Evolutionary conservation across 345 rosid genomes (phyloP).

Genomic region (Erodium maritimum): DNA sequence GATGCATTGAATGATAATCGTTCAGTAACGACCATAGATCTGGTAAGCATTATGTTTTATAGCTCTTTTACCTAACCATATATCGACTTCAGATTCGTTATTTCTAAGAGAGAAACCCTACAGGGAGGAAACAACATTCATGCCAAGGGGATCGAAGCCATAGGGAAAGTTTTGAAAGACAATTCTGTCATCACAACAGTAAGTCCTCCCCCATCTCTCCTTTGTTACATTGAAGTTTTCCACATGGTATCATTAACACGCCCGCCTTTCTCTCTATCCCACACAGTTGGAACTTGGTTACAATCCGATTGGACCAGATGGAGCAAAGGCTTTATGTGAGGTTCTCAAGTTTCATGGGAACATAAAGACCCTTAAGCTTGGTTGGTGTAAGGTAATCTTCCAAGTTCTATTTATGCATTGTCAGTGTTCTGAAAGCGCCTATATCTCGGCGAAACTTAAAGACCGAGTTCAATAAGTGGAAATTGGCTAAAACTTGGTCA

Average conservation of each 20-base stretch:
- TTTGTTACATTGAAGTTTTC: conserved; percentile 5
- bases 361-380: conserved; percentile 74
- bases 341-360: conserved; percentile 91
- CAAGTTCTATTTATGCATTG: background rate
- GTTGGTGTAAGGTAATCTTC: conserved; percentile 86
- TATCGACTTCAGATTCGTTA: background rate
- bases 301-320: conserved; percentile 86
- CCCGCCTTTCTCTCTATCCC: background rate
- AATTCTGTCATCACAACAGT: conserved; percentile 63
- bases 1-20: conserved; percentile 78
- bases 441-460: no score
- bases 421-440: no score
- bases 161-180: conserved; percentile 73
- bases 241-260: conserved; percentile 2
- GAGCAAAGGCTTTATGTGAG: conserved; percentile 73
- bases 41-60: conserved; percentile 30
- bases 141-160: conserved; percentile 56
- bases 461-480: no score
- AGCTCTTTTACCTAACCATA: background rate
- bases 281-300: conserved; percentile 80
- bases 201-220: conserved; percentile 18
- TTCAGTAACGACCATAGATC: conserved; percentile 56
- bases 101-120: conserved; percentile 4
- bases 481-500: no score
- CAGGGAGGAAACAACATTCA: conserved; percentile 96